Conservation (phyloP, 129 eudicot genomes). For the Scalesia atractyloides region DNA sequence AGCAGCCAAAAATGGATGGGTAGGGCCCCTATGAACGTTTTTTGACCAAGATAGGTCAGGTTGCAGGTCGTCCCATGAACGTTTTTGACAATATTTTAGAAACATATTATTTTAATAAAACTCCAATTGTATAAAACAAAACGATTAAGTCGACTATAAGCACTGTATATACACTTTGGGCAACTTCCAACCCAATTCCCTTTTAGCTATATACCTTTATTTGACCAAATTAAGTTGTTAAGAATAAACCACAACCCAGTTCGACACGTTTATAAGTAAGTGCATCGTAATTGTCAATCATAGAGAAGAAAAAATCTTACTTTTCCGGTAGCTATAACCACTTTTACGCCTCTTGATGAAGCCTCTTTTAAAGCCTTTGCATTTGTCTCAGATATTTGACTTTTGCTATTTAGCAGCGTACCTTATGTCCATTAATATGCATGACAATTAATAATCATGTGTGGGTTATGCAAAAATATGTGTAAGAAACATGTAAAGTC, state of each 20-base stretch:
- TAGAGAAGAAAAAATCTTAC: slow-evolving; percentile 46
- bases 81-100: neutral
- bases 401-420: slow-evolving; percentile 88
- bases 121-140: neutral
- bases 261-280: neutral
- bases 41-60: neutral
- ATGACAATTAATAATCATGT: slow-evolving; percentile 9
- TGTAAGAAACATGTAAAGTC: neutral
- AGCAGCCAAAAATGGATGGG: slow-evolving; percentile 9
- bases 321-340: slow-evolving; percentile 95
- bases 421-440: slow-evolving; percentile 46
- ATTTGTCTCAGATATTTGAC: slow-evolving; percentile 64
- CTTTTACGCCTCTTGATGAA: slow-evolving; percentile 77
- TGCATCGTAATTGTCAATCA: neutral
- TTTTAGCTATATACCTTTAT: neutral
- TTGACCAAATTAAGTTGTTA: neutral
- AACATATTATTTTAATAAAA: neutral
- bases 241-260: slow-evolving; percentile 4
- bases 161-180: neutral
- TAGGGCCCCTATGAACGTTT: neutral
- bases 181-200: neutral
- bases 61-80: neutral
- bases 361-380: slow-evolving; percentile 87
- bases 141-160: neutral
- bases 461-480: neutral